phyloP scores from a whole-genome alignment of 805 yeast genomes.

The Saccharomycopsis fodiens region DNA sequence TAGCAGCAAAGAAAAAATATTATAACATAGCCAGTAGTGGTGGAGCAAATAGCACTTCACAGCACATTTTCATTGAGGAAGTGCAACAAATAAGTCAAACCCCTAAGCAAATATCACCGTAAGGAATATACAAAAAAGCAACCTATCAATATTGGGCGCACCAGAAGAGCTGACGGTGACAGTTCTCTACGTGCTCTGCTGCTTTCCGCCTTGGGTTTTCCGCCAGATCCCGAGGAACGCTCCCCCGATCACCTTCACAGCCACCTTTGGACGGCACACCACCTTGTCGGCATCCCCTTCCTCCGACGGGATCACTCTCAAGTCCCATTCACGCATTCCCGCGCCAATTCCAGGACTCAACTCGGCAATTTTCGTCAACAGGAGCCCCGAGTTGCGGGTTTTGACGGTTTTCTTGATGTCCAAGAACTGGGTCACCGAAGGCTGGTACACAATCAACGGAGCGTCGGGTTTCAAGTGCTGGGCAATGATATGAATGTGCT shows the following conservation, averaged over 20 bases:
- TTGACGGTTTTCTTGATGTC: conserved; percentile 31
- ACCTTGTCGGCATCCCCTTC: conserved; percentile 27
- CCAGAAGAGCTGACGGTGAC: too few species aligned
- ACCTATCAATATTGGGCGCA: too few species aligned
- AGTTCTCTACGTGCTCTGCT: too few species aligned
- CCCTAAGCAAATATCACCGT: too few species aligned
- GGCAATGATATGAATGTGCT: conserved; percentile 30
- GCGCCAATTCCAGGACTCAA: conserved; percentile 43
- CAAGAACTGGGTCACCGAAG: conserved; percentile 41
- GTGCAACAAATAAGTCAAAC: too few species aligned
- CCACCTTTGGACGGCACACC: conserved; percentile 46
- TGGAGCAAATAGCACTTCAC: too few species aligned
- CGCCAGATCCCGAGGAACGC: conserved; percentile 42
- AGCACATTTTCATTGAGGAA: too few species aligned
- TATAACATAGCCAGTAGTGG: too few species aligned
- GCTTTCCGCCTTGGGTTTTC: conserved; percentile 23
- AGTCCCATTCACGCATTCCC: conserved; percentile 46
- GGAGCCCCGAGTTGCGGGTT: conserved; percentile 20
- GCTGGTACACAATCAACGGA: conserved; percentile 38
- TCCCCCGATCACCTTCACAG: conserved; percentile 40
- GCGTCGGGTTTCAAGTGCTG: conserved; percentile 33
- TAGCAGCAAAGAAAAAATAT: too few species aligned
- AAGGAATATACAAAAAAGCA: too few species aligned
- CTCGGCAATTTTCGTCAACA: conserved; percentile 34
- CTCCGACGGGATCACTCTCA: conserved; percentile 25